phyloP scores from a whole-genome alignment of 805 yeast species.

The Saccharomycopsis fibuligera region DNA sequence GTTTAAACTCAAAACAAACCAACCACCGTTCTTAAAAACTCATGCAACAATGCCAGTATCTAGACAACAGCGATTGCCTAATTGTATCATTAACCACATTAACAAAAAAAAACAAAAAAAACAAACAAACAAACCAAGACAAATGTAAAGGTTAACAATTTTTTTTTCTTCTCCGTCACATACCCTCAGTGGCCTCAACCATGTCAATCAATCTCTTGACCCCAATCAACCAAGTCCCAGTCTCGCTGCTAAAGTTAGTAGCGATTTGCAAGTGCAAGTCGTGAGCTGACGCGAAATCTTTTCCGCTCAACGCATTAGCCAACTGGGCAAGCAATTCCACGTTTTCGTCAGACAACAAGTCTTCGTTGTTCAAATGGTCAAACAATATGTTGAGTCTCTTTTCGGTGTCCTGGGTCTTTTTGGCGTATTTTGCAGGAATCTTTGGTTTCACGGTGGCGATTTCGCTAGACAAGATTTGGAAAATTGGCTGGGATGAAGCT shows the following conservation, averaged over 20 bases:
- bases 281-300: constrained; percentile 56
- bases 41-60: too few relatives aligned
- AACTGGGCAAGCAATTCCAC: constrained; percentile 47
- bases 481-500: constrained; percentile 50
- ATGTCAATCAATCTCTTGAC: constrained; percentile 81
- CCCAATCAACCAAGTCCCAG: constrained; percentile 91
- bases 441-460: constrained; percentile 60
- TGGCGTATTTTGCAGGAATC: constrained; percentile 66
- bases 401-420: constrained; percentile 75
- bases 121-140: too few relatives aligned
- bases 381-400: constrained; percentile 72
- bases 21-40: too few relatives aligned
- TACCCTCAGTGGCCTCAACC: constrained; percentile 39
- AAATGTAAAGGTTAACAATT: too few relatives aligned
- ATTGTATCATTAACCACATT: too few relatives aligned
- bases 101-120: too few relatives aligned
- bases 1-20: too few relatives aligned
- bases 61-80: too few relatives aligned
- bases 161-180: too few relatives aligned
- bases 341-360: constrained; percentile 52
- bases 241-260: constrained; percentile 59
- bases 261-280: constrained; percentile 51
- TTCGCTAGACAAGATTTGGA: constrained; percentile 46
- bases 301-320: constrained; percentile 41
- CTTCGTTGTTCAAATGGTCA: constrained; percentile 71